Conservation (phyloP, 495 filamentous ascomycete genomes). For the Lindgomyces ingoldianus region DNA sequence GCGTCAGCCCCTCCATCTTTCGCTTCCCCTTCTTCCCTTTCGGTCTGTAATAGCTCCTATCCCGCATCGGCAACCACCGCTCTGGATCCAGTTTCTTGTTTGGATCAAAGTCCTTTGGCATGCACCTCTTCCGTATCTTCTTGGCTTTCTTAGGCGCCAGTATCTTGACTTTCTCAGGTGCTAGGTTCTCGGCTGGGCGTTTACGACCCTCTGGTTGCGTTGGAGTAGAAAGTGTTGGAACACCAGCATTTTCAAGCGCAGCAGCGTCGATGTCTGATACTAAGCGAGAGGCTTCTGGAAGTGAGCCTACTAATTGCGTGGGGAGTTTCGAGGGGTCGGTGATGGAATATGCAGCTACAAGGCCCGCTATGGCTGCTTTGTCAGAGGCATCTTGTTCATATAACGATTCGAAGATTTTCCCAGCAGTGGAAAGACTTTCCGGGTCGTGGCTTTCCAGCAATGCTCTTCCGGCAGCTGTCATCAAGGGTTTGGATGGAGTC, state of each 20-base stretch:
- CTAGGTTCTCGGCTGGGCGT: constrained; percentile 52
- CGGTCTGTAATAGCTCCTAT: constrained; percentile 83
- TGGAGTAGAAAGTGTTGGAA: constrained; percentile 59
- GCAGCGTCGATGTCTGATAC: constrained; percentile 66
- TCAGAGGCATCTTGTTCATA: constrained; percentile 64
- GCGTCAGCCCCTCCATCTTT: constrained; percentile 72
- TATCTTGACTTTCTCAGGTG: constrained; percentile 61
- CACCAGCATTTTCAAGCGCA: constrained; percentile 73
- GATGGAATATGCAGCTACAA: constrained; percentile 79
- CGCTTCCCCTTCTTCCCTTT: constrained; percentile 91
- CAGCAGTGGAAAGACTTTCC: constrained; percentile 66
- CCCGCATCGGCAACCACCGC: constrained; percentile 86
- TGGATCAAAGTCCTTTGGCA: constrained; percentile 78
- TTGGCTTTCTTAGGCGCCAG: constrained; percentile 57
- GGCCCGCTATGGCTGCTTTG: constrained; percentile 68
- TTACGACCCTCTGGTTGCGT: constrained; percentile 52
- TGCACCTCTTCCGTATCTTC: constrained; percentile 63
- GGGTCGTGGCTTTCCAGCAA: constrained; percentile 71
- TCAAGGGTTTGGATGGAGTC: constrained; percentile 54
- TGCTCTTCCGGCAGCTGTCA: constrained; percentile 76
- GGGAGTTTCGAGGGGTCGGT: constrained; percentile 61
- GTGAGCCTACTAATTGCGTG: constrained; percentile 56
- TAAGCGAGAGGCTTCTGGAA: constrained; percentile 68
- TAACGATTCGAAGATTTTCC: constrained; percentile 71
- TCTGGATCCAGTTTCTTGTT: constrained; percentile 82